phyloP scores from a whole-genome alignment of 1,284 basidiomycete species.

The Cutaneotrichosporon mucoides region DNA sequence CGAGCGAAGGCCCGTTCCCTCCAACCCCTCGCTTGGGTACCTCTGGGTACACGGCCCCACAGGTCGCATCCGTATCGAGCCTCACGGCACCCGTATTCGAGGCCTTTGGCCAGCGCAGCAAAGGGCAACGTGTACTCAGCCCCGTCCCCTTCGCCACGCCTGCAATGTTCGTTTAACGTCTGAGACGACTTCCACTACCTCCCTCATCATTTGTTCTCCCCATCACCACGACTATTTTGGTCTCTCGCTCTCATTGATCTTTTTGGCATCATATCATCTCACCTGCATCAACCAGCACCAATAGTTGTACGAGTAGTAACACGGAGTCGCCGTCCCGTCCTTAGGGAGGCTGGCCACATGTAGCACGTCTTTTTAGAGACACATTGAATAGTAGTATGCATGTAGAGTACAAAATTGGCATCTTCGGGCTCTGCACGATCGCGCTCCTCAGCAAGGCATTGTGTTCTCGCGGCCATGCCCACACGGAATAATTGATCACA shows the following conservation, averaged over 20 bases:
- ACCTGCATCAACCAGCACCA: background rate
- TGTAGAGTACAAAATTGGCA: constrained; percentile 5
- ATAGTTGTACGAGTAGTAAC: constrained; percentile 13
- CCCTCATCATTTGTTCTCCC: background rate
- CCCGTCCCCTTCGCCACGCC: constrained; percentile 16
- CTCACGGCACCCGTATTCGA: constrained; percentile 18
- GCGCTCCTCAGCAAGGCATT: too few relatives aligned
- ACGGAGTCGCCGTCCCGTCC: background rate
- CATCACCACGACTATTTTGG: constrained; percentile 1
- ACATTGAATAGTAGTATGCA: constrained; percentile 6
- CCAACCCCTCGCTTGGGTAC: constrained; percentile 34
- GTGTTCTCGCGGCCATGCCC: too few relatives aligned
- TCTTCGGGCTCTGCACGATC: too few relatives aligned
- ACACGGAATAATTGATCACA: too few relatives aligned
- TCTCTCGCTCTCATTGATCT: background rate
- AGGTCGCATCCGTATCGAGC: constrained; percentile 14
- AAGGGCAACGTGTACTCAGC: constrained; percentile 5
- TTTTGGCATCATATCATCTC: constrained; percentile 1
- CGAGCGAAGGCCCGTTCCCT: constrained; percentile 37
- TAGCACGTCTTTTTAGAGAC: background rate
- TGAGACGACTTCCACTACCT: background rate
- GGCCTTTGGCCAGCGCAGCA: constrained; percentile 11
- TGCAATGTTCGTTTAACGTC: constrained; percentile 21
- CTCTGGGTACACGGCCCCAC: constrained; percentile 7
- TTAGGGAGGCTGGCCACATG: too few relatives aligned